phyloP scores from a whole-genome alignment of 306 rosid genomes.

The Datisca glomerata region DNA sequence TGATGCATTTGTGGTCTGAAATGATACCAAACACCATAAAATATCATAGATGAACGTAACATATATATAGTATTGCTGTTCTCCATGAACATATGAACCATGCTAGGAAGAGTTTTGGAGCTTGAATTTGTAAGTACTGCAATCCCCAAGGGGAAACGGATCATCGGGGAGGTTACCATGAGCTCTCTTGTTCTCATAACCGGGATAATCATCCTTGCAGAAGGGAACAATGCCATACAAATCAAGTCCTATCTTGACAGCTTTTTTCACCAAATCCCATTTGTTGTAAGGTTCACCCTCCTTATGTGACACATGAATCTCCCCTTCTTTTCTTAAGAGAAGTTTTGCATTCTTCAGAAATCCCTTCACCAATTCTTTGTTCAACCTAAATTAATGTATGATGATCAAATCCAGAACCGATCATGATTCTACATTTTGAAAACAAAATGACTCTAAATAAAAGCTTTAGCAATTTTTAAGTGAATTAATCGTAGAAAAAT shows the following conservation, averaged over 20 bases:
- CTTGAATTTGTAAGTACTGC: constrained; percentile 57
- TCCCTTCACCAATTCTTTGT: constrained; percentile 60
- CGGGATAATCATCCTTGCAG: constrained; percentile 44
- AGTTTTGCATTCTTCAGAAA: constrained; percentile 46
- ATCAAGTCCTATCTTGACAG: constrained; percentile 41
- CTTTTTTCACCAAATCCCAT: constrained; percentile 56
- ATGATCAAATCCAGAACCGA: not conserved
- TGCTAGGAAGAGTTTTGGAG: too few relatives aligned
- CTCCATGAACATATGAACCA: too few relatives aligned
- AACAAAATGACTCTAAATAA: too few relatives aligned
- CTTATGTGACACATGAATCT: constrained; percentile 65
- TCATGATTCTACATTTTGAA: not conserved
- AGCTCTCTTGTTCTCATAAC: constrained; percentile 69
- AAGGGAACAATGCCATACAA: constrained; percentile 36
- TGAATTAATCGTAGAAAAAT: not conserved
- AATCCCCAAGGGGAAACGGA: constrained; percentile 27
- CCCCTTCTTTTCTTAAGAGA: constrained; percentile 47
- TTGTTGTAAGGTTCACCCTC: constrained; percentile 62
- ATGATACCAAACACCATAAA: too few relatives aligned
- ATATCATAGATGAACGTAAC: too few relatives aligned
- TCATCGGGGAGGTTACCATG: constrained; percentile 27
- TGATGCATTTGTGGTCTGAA: too few relatives aligned
- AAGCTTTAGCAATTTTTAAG: too few relatives aligned
- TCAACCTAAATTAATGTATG: constrained; percentile 31
- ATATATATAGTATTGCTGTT: too few relatives aligned